Conservation (phyloP, 805 yeast species). For the Barnettozyma sucrosica region DNA sequence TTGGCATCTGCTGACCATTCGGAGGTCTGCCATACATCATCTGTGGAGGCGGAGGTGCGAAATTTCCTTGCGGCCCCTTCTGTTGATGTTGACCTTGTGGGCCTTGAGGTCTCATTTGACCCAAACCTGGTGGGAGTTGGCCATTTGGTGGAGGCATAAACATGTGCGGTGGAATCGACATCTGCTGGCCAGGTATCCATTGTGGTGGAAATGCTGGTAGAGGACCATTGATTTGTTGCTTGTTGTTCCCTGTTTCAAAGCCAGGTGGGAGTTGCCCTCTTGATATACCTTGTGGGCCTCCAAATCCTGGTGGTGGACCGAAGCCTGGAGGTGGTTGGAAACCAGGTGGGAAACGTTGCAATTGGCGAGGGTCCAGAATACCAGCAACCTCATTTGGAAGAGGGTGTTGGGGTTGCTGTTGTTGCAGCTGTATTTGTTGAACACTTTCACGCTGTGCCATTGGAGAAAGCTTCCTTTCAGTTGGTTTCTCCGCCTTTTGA, state of each 20-base stretch:
- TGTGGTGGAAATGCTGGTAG: constrained; percentile 20
- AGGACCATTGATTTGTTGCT: constrained; percentile 12
- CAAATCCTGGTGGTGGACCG: constrained; percentile 10
- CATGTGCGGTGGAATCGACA: constrained; percentile 9
- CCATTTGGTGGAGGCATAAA: constrained; percentile 2
- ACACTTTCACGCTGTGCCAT: constrained; percentile 1
- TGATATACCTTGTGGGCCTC: constrained; percentile 3
- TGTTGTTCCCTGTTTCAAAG: constrained; percentile 6
- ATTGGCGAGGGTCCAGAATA: background rate
- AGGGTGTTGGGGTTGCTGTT: constrained; percentile 4
- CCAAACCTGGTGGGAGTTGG: constrained; percentile 18
- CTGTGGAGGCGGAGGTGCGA: constrained; percentile 9
- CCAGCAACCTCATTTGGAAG: background rate
- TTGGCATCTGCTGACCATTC: constrained; percentile 10
- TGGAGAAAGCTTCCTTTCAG: background rate
- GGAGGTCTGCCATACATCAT: constrained; percentile 7
- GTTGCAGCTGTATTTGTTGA: constrained; percentile 4
- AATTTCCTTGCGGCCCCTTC: constrained; percentile 8
- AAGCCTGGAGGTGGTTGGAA: constrained; percentile 9
- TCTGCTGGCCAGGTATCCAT: constrained; percentile 10
- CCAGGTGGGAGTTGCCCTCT: constrained; percentile 19
- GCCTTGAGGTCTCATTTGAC: constrained; percentile 14
- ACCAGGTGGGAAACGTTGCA: constrained; percentile 13
- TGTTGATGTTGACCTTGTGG: constrained; percentile 10
- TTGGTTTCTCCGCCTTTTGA: background rate